Percentiles rank a stretch among this genome's conserved stretches.
Conservation (phyloP, 2,329 filamentous ascomycete species). For the Trichoderma atroviride region DNA sequence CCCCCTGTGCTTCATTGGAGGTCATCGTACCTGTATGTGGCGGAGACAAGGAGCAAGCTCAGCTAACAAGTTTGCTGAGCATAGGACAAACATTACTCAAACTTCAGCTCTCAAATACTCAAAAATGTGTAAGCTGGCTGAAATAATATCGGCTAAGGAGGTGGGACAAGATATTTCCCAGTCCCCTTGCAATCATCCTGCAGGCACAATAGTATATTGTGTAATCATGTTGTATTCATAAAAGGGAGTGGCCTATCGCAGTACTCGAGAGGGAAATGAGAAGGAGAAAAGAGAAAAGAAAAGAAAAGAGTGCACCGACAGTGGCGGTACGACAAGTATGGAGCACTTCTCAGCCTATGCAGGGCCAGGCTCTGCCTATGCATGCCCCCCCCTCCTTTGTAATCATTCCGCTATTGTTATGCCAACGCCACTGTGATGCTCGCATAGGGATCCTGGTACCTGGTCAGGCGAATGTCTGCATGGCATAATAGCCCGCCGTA, state of each 20-base stretch:
- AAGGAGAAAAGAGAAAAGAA: not conserved
- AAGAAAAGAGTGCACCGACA: not conserved
- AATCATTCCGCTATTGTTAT: not conserved
- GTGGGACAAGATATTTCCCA: not conserved
- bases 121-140: not conserved
- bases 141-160: not conserved
- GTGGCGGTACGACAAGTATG: not conserved
- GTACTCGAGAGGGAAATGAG: not conserved
- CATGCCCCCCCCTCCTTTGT: not conserved
- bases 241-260: not conserved
- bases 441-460: constrained; percentile 5
- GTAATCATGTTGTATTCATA: not conserved
- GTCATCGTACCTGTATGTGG: not conserved
- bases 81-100: too few relatives aligned
- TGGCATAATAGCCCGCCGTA: not conserved
- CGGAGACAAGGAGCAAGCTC: not conserved
- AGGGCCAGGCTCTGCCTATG: constrained; percentile 2
- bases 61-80: not conserved
- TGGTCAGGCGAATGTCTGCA: not conserved
- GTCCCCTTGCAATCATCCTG: not conserved
- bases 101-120: not conserved
- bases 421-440: constrained; percentile 4
- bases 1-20: not conserved
- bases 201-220: not conserved
- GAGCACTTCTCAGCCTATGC: constrained; percentile 13